phyloP scores from a whole-genome alignment of 306 rosid species.

The Lupinus albus region DNA sequence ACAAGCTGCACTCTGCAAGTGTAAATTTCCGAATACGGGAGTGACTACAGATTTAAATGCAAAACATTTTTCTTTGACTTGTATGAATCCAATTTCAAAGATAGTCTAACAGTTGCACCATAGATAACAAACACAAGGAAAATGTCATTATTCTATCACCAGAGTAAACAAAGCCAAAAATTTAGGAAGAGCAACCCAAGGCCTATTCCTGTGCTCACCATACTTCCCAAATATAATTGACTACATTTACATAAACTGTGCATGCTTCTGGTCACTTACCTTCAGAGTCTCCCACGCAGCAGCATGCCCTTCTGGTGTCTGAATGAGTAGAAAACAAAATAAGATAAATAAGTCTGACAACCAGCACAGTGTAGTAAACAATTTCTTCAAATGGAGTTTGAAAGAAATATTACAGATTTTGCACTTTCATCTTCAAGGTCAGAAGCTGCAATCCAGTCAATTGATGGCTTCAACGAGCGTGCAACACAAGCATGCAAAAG shows the following conservation, averaged over 20 bases:
- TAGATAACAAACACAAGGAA: conserved; percentile 27
- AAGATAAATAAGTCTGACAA: conserved; percentile 30
- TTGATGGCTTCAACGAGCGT: conserved; percentile 79
- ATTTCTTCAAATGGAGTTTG: conserved; percentile 35
- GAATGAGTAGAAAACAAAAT: conserved; percentile 41
- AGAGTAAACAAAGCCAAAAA: conserved; percentile 9
- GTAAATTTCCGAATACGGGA: conserved; percentile 28
- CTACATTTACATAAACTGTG: conserved; percentile 41
- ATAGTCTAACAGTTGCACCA: conserved; percentile 26
- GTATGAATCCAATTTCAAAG: conserved; percentile 26
- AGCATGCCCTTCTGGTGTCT: conserved; percentile 92
- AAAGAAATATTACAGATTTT: conserved; percentile 56
- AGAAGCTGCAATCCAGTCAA: conserved; percentile 99
- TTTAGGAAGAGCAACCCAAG: conserved; percentile 7
- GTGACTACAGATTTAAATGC: conserved; percentile 34
- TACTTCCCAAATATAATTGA: conserved; percentile 27
- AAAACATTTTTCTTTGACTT: conserved; percentile 34
- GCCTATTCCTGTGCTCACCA: conserved; percentile 28
- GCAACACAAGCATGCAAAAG: conserved; percentile 95
- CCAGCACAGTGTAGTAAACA: conserved; percentile 24
- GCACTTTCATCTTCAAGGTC: conserved; percentile 96
- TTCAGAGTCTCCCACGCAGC: conserved; percentile 84
- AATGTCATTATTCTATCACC: conserved; percentile 9
- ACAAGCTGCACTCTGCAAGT: conserved; percentile 81
- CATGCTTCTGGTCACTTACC: conserved; percentile 72